phyloP scores from a whole-genome alignment of 805 yeast species.

The Candida chauliodis region DNA sequence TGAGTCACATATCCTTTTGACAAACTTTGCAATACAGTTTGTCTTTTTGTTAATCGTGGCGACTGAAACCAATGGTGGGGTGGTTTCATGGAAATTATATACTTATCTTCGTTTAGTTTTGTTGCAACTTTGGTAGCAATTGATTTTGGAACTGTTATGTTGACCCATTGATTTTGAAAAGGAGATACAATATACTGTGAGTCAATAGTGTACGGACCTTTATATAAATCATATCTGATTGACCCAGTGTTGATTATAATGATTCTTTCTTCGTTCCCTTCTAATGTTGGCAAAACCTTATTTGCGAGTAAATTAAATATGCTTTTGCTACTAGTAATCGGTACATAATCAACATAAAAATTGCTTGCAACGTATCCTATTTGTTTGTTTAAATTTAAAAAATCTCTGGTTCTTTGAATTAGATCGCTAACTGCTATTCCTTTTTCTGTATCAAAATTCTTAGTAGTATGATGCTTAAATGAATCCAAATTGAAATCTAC shows the following conservation, averaged over 20 bases:
- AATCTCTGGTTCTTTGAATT: constrained; percentile 42
- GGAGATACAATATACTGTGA: constrained; percentile 83
- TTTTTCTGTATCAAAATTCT: constrained; percentile 46
- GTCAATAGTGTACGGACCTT: constrained; percentile 80
- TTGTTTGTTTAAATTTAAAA: constrained; percentile 50
- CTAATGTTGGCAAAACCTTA: constrained; percentile 50
- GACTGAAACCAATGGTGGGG: constrained; percentile 16
- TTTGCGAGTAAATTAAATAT: constrained; percentile 57
- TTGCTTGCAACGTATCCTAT: constrained; percentile 60
- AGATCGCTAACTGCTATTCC: constrained; percentile 50
- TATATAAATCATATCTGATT: constrained; percentile 77
- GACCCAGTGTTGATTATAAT: constrained; percentile 84
- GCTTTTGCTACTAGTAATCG: constrained; percentile 46
- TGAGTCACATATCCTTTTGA: constrained; percentile 73
- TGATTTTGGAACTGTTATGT: constrained; percentile 53
- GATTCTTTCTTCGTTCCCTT: constrained; percentile 28
- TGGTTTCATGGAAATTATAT: constrained; percentile 32
- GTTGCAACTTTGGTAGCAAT: constrained; percentile 54
- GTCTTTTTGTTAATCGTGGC: neutral
- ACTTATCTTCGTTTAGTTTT: constrained; percentile 54
- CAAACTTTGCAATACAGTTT: constrained; percentile 14
- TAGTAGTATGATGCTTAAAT: constrained; percentile 56
- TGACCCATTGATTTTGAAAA: constrained; percentile 76
- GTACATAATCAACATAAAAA: constrained; percentile 66
- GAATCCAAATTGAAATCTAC: constrained; percentile 79